These are phyloP conservation scores for Dioscorea alata DNA, from an alignment of 106 monocot species.

Conservation along the genomic window DNA sequence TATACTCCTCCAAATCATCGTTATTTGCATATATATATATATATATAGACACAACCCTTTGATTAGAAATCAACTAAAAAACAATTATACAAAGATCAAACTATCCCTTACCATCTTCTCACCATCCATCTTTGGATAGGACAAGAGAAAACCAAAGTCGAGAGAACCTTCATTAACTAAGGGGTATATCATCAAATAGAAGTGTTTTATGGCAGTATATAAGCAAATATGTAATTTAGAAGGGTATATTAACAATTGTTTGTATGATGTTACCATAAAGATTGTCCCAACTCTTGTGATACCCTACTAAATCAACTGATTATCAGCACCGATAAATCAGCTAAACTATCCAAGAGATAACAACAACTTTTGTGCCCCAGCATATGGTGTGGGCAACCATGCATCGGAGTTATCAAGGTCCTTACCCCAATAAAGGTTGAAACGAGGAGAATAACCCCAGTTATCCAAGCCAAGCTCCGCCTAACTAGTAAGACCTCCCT, in stretches of 20 bases:
- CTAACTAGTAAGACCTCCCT: slow-evolving; percentile 54
- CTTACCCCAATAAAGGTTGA: slow-evolving; percentile 84
- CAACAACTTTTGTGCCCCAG: not conserved
- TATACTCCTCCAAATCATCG: not conserved
- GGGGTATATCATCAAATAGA: no score
- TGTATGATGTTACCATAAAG: not conserved
- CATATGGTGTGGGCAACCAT: not conserved
- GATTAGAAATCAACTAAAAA: not conserved
- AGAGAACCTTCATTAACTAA: no score
- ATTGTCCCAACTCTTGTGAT: not conserved
- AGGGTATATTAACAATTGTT: no score
- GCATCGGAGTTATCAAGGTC: not conserved
- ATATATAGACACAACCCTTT: not conserved
- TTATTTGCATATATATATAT: not conserved
- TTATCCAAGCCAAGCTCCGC: slow-evolving; percentile 84
- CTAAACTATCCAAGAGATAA: not conserved
- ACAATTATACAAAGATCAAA: not conserved
- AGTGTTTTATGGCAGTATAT: no score
- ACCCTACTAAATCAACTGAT: not conserved
- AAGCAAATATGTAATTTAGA: no score
- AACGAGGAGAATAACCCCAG: slow-evolving; percentile 81
- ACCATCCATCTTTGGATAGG: no score
- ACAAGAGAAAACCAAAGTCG: no score
- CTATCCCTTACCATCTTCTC: no score
- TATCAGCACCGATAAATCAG: not conserved